Evolutionary conservation across 148 eudicot genomes (phyloP).

Genomic region (Hydrangea macrophylla): DNA sequence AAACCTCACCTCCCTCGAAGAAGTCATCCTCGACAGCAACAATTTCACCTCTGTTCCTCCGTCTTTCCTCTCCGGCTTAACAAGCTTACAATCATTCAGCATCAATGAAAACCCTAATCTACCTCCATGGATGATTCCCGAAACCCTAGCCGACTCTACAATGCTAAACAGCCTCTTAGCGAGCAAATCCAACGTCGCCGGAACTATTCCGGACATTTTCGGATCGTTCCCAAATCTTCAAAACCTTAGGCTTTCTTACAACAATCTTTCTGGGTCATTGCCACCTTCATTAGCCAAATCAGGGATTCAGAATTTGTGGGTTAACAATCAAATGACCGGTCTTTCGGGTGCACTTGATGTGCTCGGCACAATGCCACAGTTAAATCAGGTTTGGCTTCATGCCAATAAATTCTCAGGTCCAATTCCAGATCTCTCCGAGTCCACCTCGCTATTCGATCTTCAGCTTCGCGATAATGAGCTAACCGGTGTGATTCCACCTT

Average conservation of each 20-base stretch:
- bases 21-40: slow-evolving; percentile 41
- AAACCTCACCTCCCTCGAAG: slow-evolving; percentile 34
- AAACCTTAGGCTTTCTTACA: slow-evolving; percentile 48
- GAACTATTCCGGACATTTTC: slow-evolving; percentile 62
- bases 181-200: slow-evolving; percentile 26
- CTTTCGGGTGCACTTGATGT: slow-evolving; percentile 51
- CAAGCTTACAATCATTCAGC: slow-evolving; percentile 40
- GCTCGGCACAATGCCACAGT: slow-evolving; percentile 43
- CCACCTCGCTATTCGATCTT: slow-evolving; percentile 33
- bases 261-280: slow-evolving; percentile 54
- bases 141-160: slow-evolving; percentile 24
- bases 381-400: slow-evolving; percentile 60
- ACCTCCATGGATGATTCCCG: slow-evolving; percentile 45
- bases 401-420: slow-evolving; percentile 47
- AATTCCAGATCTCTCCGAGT: slow-evolving; percentile 54
- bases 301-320: slow-evolving; percentile 41
- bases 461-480: slow-evolving; percentile 50
- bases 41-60: slow-evolving; percentile 31
- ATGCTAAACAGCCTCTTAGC: slow-evolving; percentile 34
- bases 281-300: slow-evolving; percentile 51
- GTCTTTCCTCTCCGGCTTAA: slow-evolving; percentile 36
- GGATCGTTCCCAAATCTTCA: slow-evolving; percentile 34
- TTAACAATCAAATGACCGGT: slow-evolving; percentile 54
- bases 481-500: slow-evolving; percentile 51
- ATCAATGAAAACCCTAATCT: slow-evolving; percentile 42